phyloP scores from a whole-genome alignment of 2,329 filamentous ascomycete genomes.

The Berkeleyomyces basicola region DNA sequence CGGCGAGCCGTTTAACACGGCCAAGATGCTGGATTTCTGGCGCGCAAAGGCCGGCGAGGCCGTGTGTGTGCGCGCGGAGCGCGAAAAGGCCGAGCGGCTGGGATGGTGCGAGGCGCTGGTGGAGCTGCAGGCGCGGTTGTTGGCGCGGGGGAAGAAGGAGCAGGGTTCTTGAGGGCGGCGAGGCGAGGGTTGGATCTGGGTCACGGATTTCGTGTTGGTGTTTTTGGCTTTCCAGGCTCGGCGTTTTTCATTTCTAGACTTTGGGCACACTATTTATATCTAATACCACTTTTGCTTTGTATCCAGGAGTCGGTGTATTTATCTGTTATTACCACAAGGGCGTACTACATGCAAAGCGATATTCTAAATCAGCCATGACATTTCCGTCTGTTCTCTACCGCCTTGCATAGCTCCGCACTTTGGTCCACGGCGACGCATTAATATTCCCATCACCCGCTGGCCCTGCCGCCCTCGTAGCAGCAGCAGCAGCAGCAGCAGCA shows the following conservation, averaged over 20 bases:
- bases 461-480: neutral
- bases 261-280: no score
- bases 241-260: no score
- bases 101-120: slow-evolving; percentile 38
- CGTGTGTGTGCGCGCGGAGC: slow-evolving; percentile 10
- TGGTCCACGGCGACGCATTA: slow-evolving; percentile 10
- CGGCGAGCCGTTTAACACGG: slow-evolving; percentile 60
- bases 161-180: neutral
- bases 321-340: no score
- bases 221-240: no score
- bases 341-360: no score
- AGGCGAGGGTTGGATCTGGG: neutral
- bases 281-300: no score
- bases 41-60: slow-evolving; percentile 15
- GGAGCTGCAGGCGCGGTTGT: slow-evolving; percentile 37
- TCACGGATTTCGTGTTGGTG: slow-evolving; percentile 5
- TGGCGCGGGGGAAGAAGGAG: slow-evolving; percentile 38
- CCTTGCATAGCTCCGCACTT: slow-evolving; percentile 4
- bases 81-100: slow-evolving; percentile 21
- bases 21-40: slow-evolving; percentile 56
- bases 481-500: neutral
- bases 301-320: no score
- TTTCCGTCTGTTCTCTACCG: neutral
- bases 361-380: neutral
- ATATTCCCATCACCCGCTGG: neutral